A percentile compares a stretch with the other conserved stretches of the same genome.
These are phyloP conservation scores for Solanum dulcamara DNA, from an alignment of 257 asterid species.

Conservation along the genomic window DNA sequence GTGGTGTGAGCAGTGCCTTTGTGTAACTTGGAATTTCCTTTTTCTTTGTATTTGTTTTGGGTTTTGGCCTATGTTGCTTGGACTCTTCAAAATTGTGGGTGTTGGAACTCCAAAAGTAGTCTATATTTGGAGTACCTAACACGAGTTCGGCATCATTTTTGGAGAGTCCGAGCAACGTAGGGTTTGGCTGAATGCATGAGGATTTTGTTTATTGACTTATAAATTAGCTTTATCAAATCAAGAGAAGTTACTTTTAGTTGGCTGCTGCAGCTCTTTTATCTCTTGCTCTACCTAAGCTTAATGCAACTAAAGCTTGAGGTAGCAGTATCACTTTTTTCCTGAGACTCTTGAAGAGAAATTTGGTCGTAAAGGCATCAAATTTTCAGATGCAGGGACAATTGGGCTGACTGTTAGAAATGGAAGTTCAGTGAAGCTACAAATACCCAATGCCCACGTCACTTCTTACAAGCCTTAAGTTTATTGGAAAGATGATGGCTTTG, in stretches of 20 bases:
- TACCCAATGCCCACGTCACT: slow-evolving; percentile 49
- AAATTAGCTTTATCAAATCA: not conserved
- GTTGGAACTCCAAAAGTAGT: not conserved
- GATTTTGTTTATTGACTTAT: not conserved
- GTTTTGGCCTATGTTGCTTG: not conserved
- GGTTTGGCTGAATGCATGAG: not conserved
- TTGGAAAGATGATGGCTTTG: slow-evolving; percentile 82
- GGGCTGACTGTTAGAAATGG: slow-evolving; percentile 69
- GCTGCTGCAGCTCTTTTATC: slow-evolving; percentile 44
- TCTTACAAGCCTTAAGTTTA: slow-evolving; percentile 70
- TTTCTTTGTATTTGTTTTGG: not conserved
- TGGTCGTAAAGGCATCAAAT: slow-evolving; percentile 56
- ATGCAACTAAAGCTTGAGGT: slow-evolving; percentile 16
- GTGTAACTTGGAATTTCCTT: not conserved
- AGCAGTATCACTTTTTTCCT: slow-evolving; percentile 5
- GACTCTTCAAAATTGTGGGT: not conserved
- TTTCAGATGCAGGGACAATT: slow-evolving; percentile 30
- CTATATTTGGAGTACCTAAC: not conserved
- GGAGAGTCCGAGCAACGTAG: not conserved
- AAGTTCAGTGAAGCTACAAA: slow-evolving; percentile 53
- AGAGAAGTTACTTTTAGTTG: not conserved
- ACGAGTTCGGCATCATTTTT: not conserved
- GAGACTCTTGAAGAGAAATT: slow-evolving; percentile 45
- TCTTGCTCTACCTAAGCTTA: slow-evolving; percentile 29
- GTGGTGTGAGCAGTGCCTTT: not conserved